Evolutionary conservation across 306 rosid genomes (phyloP).

Genomic region (Prunus padus): DNA sequence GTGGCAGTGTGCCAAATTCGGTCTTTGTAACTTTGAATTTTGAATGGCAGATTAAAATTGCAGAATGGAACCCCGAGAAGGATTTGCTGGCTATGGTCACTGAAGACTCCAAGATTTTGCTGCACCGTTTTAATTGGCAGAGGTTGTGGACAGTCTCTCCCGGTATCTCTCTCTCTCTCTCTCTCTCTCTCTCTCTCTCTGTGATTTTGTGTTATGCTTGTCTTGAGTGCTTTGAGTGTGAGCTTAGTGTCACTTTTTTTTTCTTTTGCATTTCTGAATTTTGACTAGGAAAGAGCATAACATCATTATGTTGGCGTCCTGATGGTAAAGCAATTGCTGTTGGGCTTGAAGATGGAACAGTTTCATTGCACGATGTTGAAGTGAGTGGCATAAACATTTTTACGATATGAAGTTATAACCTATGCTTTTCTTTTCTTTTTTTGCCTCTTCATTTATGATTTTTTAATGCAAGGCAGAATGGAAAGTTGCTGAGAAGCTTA

Average conservation of each 20-base stretch:
- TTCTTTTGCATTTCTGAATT: not conserved
- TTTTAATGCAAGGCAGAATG: conserved; percentile 57
- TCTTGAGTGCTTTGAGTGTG: conserved; percentile 3
- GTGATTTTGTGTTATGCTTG: conserved; percentile 11
- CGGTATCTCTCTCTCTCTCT: conserved; percentile 38
- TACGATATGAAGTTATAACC: too few species aligned
- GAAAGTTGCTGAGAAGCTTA: conserved; percentile 78
- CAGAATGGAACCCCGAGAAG: conserved; percentile 99
- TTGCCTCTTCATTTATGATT: conserved; percentile 21
- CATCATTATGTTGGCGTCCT: conserved; percentile 90
- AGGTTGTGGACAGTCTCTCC: conserved; percentile 88
- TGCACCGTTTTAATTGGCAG: conserved; percentile 99
- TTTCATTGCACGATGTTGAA: conserved; percentile 89
- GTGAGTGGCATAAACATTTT: conserved; percentile 38
- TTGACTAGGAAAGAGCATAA: conserved; percentile 54
- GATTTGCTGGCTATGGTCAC: conserved; percentile 97
- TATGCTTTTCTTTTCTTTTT: conserved; percentile 13
- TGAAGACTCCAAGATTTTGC: conserved; percentile 82
- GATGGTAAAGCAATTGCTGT: conserved; percentile 90
- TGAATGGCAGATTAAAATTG: conserved; percentile 54
- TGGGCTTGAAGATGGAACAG: conserved; percentile 88
- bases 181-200: not conserved
- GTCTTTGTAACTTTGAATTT: not conserved
- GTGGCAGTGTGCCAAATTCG: not conserved
- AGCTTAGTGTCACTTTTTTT: not conserved